Conservation (phyloP, 306 rosid species). For the Rubus idaeus region DNA sequence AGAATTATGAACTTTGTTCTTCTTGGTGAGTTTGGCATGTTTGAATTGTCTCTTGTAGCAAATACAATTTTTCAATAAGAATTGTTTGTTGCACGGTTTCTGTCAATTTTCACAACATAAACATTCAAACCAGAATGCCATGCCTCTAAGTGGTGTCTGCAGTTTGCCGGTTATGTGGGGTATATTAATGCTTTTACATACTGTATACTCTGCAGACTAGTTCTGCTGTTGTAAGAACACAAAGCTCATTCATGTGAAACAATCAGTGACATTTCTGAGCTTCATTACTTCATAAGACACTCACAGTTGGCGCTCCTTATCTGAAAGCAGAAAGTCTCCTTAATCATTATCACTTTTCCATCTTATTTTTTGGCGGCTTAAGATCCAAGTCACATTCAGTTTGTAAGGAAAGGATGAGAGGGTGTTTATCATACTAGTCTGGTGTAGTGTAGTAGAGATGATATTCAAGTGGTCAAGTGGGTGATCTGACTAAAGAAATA, state of each 20-base stretch:
- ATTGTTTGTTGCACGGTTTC: background rate
- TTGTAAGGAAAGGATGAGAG: background rate
- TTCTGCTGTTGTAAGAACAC: background rate
- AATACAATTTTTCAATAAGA: background rate
- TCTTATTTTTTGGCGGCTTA: background rate
- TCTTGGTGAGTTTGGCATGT: background rate
- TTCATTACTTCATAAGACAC: background rate
- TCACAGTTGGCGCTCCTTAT: background rate
- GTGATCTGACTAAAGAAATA: too few species aligned
- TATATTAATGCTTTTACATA: background rate
- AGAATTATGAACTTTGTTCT: background rate
- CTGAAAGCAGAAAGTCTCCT: background rate
- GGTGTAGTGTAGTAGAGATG: background rate
- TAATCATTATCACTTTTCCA: background rate
- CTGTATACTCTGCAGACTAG: background rate
- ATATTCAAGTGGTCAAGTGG: background rate
- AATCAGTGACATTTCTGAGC: background rate
- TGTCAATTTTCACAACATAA: background rate
- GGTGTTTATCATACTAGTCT: background rate
- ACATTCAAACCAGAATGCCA: background rate
- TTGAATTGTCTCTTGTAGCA: background rate
- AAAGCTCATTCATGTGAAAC: background rate
- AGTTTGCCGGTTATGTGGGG: background rate
- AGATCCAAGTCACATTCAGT: background rate
- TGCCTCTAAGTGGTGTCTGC: background rate